phyloP scores from a whole-genome alignment of 2,329 filamentous ascomycete genomes.

The Neonectria faginata region DNA sequence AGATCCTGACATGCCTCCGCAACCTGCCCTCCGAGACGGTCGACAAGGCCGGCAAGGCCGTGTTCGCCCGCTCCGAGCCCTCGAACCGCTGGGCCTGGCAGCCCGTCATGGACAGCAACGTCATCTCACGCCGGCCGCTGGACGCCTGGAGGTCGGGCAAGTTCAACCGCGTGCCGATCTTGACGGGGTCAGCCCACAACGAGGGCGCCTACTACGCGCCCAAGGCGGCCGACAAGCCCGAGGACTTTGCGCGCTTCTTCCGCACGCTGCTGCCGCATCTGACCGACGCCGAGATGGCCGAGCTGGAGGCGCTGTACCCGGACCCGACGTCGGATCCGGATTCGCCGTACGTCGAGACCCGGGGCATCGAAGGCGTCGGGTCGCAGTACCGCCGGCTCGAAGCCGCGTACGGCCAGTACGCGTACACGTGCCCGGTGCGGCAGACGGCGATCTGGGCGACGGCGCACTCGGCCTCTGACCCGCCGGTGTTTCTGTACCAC shows the following conservation, averaged over 20 bases:
- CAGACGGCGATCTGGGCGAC: conserved; percentile 42
- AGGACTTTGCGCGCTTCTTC: conserved; percentile 46
- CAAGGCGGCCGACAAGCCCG: conserved; percentile 29
- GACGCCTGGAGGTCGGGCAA: conserved; percentile 50
- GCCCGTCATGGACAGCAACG: conserved; percentile 46
- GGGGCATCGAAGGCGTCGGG: conserved; percentile 30
- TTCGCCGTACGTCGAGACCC: conserved; percentile 35
- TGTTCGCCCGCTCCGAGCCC: conserved; percentile 45
- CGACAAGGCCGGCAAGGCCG: conserved; percentile 44
- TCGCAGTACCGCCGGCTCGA: conserved; percentile 39
- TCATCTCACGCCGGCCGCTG: conserved; percentile 47
- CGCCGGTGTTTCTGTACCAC: conserved; percentile 47
- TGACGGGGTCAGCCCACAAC: conserved; percentile 47
- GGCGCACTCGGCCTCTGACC: conserved; percentile 25
- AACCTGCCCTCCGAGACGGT: conserved; percentile 41
- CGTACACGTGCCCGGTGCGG: conserved; percentile 39
- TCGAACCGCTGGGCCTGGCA: conserved; percentile 50
- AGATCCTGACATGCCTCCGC: conserved; percentile 45
- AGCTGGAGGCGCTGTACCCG: conserved; percentile 37
- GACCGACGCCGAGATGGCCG: conserved; percentile 24
- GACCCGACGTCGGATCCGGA: conserved; percentile 33
- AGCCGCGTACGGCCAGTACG: conserved; percentile 41
- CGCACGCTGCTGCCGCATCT: conserved; percentile 44
- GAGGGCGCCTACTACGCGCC: conserved; percentile 49
- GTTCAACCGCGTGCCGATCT: conserved; percentile 48